Base-by-base conservation (phyloP, 768 basidiomycete species). In the Epithele typhae region DNA sequence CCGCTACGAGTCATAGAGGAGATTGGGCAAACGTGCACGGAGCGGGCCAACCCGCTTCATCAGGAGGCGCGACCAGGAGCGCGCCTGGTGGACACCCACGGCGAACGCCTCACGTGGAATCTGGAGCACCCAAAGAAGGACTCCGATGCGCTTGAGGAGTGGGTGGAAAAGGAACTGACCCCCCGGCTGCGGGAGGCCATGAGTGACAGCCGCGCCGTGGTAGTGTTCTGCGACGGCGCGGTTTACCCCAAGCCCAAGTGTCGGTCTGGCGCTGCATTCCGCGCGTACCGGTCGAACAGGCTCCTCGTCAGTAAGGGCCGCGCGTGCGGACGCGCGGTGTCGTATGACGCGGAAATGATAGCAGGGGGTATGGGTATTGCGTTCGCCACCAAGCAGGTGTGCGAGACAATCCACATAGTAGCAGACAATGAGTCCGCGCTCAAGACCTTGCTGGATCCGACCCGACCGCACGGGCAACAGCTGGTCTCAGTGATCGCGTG, bases 281-380 rank as follows among this genome's bases (percentile, higher is more conserved):
- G 39, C 6, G 39, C 39, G 6, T 40, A 40, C 39, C 21, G 39
- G 6, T n/a, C 11, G 10, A 24, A 24, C 10, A 19, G 39, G 39
- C 22, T 40, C 3, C n/a, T n/a, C n/a, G n/a, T 40, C 21, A 23
- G n/a, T 5, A 4, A 15, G n/a, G 39, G 24, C 11, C 12, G 23
- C n/a, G 39, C 39, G 8, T 17, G 39, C 39, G 39, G 39, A 7
- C 39, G 39, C 21, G 39, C 22, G 5, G 25, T 30, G 4, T 42
- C 41, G 7, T 42, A 46, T 15, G 45, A 46, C 19, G 45, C 45
- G 10, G 37, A 46, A n/a, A 46, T 37, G 45, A 10, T 46, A 2
- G 45, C 45, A 11, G 45, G 37, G 8, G 45, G 45, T 14, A 46
- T 46, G 45, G 37, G 25, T 5, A 11, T 46, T 12, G 45, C 45